Evolutionary conservation across 2,329 filamentous ascomycete genomes (phyloP).

Genomic region (Lachnellula hyalina): DNA sequence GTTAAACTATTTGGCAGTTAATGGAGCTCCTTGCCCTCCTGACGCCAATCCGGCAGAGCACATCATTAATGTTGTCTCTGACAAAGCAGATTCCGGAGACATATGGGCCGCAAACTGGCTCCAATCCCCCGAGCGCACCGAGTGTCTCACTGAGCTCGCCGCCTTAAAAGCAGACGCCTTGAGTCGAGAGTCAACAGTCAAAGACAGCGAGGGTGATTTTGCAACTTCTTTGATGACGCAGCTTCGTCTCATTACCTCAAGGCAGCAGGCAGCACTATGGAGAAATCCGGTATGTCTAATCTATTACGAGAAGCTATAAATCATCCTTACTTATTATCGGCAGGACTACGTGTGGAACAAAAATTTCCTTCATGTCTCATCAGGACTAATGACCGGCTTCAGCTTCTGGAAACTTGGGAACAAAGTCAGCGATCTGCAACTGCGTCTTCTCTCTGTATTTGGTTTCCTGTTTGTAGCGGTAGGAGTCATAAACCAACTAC

Average conservation of each 20-base stretch:
- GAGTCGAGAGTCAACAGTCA: too few relatives aligned
- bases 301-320: too few relatives aligned
- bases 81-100: slow-evolving; percentile 59
- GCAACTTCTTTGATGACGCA: slow-evolving; percentile 45
- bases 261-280: slow-evolving; percentile 47
- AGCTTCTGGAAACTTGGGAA: slow-evolving; percentile 55
- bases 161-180: slow-evolving; percentile 20
- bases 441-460: slow-evolving; percentile 55
- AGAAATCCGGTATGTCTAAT: slow-evolving; percentile 52
- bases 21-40: slow-evolving; percentile 40
- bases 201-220: slow-evolving; percentile 34
- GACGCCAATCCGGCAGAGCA: slow-evolving; percentile 40
- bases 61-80: slow-evolving; percentile 40
- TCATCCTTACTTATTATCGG: too few relatives aligned
- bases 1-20: slow-evolving; percentile 49
- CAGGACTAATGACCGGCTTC: slow-evolving; percentile 56
- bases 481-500: slow-evolving; percentile 51
- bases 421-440: slow-evolving; percentile 46
- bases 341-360: slow-evolving; percentile 37
- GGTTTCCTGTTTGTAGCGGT: slow-evolving; percentile 59
- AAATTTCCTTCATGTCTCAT: slow-evolving; percentile 46
- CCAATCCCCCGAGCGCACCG: slow-evolving; percentile 50
- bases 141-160: slow-evolving; percentile 51
- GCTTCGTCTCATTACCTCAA: slow-evolving; percentile 29
- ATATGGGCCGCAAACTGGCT: slow-evolving; percentile 50